Conservation (phyloP, 164 flowering plant genomes). For the Sedum album region DNA sequence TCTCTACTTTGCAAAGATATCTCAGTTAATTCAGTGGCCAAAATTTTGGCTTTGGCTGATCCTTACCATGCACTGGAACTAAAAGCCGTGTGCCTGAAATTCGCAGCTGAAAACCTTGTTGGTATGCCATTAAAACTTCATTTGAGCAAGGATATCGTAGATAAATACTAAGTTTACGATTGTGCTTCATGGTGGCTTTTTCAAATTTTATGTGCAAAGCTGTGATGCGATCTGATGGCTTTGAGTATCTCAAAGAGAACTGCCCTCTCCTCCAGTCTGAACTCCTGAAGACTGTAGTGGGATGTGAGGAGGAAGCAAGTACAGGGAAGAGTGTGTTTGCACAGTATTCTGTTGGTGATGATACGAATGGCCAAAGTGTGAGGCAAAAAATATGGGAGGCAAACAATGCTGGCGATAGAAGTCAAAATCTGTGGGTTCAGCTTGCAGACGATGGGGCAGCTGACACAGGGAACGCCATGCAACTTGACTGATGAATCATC, state of each 20-base stretch:
- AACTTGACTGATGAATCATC: conserved; percentile 16
- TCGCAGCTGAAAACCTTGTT: conserved; percentile 74
- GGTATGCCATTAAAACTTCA: conserved; percentile 28
- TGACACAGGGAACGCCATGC: conserved; percentile 17
- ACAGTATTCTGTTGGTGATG: conserved; percentile 80
- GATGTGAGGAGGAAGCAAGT: conserved; percentile 72
- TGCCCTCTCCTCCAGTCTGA: conserved; percentile 78
- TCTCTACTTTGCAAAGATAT: conserved; percentile 64
- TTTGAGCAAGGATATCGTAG: neutral
- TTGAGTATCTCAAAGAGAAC: conserved; percentile 67
- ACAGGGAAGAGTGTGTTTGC: conserved; percentile 75
- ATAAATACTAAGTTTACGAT: too few relatives aligned
- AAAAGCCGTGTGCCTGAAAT: conserved; percentile 66
- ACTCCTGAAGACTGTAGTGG: conserved; percentile 77
- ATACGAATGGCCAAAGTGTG: conserved; percentile 59
- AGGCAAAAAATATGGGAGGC: conserved; percentile 47
- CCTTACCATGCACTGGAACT: conserved; percentile 50
- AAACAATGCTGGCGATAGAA: conserved; percentile 22
- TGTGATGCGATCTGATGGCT: conserved; percentile 81
- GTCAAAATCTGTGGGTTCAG: conserved; percentile 21
- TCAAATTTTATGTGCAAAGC: conserved; percentile 36
- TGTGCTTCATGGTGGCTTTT: too few relatives aligned
- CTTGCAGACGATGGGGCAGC: conserved; percentile 17
- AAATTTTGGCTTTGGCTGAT: conserved; percentile 61
- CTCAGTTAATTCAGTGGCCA: conserved; percentile 58